Conservation (phyloP, 2,329 filamentous ascomycete species). For the Aspergillus sp. region DNA sequence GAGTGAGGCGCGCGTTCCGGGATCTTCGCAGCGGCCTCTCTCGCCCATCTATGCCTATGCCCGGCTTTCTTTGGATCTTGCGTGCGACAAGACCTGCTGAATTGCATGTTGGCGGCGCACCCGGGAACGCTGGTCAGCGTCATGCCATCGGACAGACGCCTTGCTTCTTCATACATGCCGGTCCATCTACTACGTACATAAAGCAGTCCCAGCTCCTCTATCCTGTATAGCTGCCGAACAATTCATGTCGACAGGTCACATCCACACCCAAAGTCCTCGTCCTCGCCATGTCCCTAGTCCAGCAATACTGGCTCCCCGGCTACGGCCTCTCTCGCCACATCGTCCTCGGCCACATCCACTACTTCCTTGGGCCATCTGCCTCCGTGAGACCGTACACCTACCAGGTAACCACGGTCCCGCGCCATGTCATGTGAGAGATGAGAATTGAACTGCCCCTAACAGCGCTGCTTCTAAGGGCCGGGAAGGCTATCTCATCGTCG, state of each 20-base stretch:
- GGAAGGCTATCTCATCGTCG: constrained; percentile 41
- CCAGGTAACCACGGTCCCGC: constrained; percentile 26
- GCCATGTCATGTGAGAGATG: constrained; percentile 1
- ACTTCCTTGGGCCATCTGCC: constrained; percentile 39
- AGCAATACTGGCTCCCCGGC: constrained; percentile 42
- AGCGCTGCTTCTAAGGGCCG: constrained; percentile 29
- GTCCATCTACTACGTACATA: too few species aligned
- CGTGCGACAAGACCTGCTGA: too few species aligned
- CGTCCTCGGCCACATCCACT: constrained; percentile 40
- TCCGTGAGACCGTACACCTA: constrained; percentile 40
- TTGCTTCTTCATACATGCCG: too few species aligned
- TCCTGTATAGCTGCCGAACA: too few species aligned
- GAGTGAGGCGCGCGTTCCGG: constrained; percentile 27
- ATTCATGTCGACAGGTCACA: too few species aligned
- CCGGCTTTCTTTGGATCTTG: too few species aligned
- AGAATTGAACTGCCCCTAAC: constrained; percentile 16
- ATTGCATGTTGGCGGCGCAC: too few species aligned
- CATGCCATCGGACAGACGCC: too few species aligned
- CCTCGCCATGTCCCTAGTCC: constrained; percentile 25
- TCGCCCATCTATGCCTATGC: too few species aligned
- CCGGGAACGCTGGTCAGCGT: too few species aligned
- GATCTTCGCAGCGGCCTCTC: too few species aligned
- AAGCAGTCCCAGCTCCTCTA: too few species aligned
- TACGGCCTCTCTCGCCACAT: constrained; percentile 42
- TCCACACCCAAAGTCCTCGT: constrained; percentile 8